Evolutionary conservation across 2,329 filamentous ascomycete genomes (phyloP), one percentile per base, ranked within the genome.

Genomic region (Colletotrichum sp.): DNA sequence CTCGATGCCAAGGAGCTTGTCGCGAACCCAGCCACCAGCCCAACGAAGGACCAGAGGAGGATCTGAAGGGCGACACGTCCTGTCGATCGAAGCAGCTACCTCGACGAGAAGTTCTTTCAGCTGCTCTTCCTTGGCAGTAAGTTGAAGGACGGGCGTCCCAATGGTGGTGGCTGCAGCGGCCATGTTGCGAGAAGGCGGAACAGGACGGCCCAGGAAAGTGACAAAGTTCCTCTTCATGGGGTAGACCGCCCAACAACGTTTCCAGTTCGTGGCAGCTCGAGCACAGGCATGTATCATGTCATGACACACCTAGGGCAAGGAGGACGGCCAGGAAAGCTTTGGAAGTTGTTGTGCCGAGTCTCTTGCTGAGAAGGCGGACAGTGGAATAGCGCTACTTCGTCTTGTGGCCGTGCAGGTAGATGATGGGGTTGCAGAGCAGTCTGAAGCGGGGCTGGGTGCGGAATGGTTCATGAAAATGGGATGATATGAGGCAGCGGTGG

Each of bases 1-100:
- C 75, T 89, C 89, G 15, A 92, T 89, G 24, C 92, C 92, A 6
- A 97, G 90, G 4, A 97, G 89, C 85, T 95, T 96, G 87, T 98
- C 95, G 55, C 95, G 93, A 13, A 97, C 95, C 95, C 95, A 98
- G 30, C 95, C 95, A 75, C 95, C 95, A 1, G 95, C 95, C 90
- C 94, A 96, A 66, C 95, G 93, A 62, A 97, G 87, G 21, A 93
- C 87, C 16, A 93, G 83, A 24, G 92, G 89, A 78, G 92, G 89
- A 78, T 92, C 88, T 16, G 85, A 81, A 12, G 91, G 81, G 67
- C 88, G 81, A 63, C 86, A 85, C 2, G 86, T 82, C 34, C 84
- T 80, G 79, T 94, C 90, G 77, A 96, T 92, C 80, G 92, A 93
- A 13, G 89, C 84, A 28, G 95, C 95, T n/a, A 96, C 94, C 82